Evolutionary conservation across 2,329 filamentous ascomycete genomes (phyloP), one percentile per base, ranked within the genome.

Genomic region (Trichocomaceae sp.): DNA sequence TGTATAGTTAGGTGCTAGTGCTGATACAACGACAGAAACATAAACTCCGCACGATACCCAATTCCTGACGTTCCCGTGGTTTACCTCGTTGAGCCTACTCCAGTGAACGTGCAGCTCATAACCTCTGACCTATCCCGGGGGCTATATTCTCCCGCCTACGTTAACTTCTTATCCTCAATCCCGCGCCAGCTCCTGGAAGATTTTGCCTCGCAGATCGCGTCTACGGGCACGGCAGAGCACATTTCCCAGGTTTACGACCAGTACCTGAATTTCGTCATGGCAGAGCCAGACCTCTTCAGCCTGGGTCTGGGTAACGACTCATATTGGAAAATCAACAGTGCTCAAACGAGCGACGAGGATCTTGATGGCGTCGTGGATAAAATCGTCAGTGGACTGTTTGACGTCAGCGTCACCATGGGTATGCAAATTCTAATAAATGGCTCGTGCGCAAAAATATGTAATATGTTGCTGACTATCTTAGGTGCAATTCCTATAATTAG

Each of bases 321-420:
- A 8, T 99, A 99, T 70, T 95, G 89, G 84, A 90, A 88, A n/a
- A 78, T 99, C 66, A 97, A 97, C 74, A 97, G 91, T 71, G 88
- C 87, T 15, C 85, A 88, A 67, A 95, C 90, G 2, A 88, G 86
- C 61, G 93, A 97, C 63, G 88, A 93, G 57, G 88, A 93, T 66
- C 80, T 99, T 53, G 93, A 97, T 66, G 78, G 81, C 51, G 84
- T 93, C 37, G 83, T 99, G 31, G 92, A 99, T 70, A 85, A 85
- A 62, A 92, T 97, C 60, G 93, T 99, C 50, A 95, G 88, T 64
- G 93, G 93, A 0, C 77, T 99, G n/a, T 99, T 97, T 74, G 96
- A 91, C 60, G 93, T 99, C 48, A 86, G 93, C 57, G 93, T 95
- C n/a, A 99, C 93, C 5, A 96, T 96, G 90, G 92, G 90, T 86